Evolutionary conservation across 345 rosid species (phyloP).

Genomic region (Ailanthus altissimus): DNA sequence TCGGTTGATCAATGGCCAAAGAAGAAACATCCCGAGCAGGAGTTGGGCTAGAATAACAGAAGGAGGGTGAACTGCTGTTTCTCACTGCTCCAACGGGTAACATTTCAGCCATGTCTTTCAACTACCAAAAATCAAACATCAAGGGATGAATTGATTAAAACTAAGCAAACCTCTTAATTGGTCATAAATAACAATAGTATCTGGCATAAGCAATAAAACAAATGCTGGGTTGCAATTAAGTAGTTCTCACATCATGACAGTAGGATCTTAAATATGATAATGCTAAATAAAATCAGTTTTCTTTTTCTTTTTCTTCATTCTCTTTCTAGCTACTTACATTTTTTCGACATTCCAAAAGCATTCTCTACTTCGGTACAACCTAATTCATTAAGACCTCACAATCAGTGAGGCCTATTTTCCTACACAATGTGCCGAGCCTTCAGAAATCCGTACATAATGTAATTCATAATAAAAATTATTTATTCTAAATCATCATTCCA

Average conservation of each 20-base stretch:
- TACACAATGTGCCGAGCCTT: not conserved
- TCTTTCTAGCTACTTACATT: too few relatives aligned
- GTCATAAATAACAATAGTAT: not conserved
- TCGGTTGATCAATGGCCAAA: constrained; percentile 30
- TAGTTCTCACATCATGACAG: not conserved
- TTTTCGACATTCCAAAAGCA: too few relatives aligned
- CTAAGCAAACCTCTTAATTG: not conserved
- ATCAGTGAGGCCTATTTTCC: too few relatives aligned
- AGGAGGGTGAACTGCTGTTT: constrained; percentile 36
- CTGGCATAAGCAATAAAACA: constrained; percentile 1
- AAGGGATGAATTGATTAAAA: not conserved
- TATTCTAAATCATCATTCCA: not conserved
- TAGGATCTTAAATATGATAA: too few relatives aligned
- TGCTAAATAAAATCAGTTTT: not conserved
- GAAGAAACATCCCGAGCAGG: constrained; percentile 34
- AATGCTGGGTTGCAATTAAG: not conserved
- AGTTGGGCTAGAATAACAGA: constrained; percentile 37
- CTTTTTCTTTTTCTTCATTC: not conserved
- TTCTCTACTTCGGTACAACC: too few relatives aligned
- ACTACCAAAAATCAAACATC: constrained; percentile 34
- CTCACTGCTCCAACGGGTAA: constrained; percentile 49
- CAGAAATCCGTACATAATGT: not conserved
- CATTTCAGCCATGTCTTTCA: constrained; percentile 82
- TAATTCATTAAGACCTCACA: too few relatives aligned
- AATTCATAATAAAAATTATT: not conserved